Percentiles rank a stretch among this genome's conserved stretches.
These are phyloP conservation scores for Leucogyrophana mollusca DNA, from an alignment of 768 basidiomycete genomes.

Conservation along the genomic window DNA sequence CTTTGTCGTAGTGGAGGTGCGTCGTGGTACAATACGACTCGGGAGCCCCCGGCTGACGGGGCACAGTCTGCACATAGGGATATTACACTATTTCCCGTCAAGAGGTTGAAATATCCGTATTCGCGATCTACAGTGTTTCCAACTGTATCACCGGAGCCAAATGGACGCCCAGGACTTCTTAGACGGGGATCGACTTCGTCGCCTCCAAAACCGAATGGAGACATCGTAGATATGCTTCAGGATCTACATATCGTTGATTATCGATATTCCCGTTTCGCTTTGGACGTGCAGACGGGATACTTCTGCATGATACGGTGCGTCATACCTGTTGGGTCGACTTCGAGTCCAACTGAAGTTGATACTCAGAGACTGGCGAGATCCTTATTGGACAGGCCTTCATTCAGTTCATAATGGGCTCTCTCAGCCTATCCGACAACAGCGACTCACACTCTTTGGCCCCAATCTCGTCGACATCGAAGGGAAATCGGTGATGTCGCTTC, in stretches of 20 bases:
- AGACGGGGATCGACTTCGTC: constrained; percentile 16
- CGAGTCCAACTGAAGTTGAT: constrained; percentile 5
- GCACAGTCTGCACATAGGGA: constrained; percentile 81
- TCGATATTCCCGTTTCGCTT: constrained; percentile 86
- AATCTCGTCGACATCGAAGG: constrained; percentile 91
- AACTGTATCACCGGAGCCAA: constrained; percentile 24
- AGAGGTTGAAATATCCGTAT: constrained; percentile 70
- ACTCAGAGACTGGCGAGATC: constrained; percentile 87
- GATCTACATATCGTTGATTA: constrained; percentile 79
- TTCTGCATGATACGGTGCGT: constrained; percentile 80
- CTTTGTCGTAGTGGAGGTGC: constrained; percentile 88
- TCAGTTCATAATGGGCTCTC: constrained; percentile 67
- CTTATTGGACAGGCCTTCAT: constrained; percentile 60
- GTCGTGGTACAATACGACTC: constrained; percentile 19
- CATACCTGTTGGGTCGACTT: neutral
- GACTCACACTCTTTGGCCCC: constrained; percentile 71
- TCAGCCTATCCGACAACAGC: constrained; percentile 54
- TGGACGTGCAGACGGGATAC: constrained; percentile 81
- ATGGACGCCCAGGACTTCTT: constrained; percentile 20
- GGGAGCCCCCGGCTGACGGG: constrained; percentile 20
- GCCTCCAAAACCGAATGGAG: constrained; percentile 30
- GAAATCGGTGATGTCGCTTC: constrained; percentile 72
- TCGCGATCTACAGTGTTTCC: constrained; percentile 81
- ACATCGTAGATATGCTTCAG: constrained; percentile 39
- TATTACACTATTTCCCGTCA: constrained; percentile 72